Evolutionary conservation across 768 basidiomycete genomes (phyloP).

Genomic region (Lentinula guzmanii): DNA sequence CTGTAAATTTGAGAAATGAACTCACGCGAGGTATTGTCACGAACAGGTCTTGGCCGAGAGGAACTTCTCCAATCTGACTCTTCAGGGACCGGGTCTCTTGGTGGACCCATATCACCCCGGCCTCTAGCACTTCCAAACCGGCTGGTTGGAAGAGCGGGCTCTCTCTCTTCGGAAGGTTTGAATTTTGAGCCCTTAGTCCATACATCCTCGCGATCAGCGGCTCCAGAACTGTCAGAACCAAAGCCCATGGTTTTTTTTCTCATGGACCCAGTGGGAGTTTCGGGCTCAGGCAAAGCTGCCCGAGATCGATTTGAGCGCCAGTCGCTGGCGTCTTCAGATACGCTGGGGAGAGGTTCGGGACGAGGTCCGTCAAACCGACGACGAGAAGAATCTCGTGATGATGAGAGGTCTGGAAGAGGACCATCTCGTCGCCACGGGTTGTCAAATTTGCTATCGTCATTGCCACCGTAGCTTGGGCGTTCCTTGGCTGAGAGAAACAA

Average conservation of each 20-base stretch:
- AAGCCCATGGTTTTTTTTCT: slow-evolving; percentile 58
- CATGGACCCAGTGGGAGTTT: slow-evolving; percentile 31
- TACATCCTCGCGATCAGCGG: slow-evolving; percentile 73
- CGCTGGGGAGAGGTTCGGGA: slow-evolving; percentile 33
- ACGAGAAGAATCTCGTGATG: slow-evolving; percentile 58
- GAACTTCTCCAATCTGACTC: slow-evolving; percentile 71
- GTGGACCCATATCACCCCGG: slow-evolving; percentile 50
- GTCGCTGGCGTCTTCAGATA: slow-evolving; percentile 59
- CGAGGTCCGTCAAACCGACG: slow-evolving; percentile 60
- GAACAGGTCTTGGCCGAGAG: slow-evolving; percentile 33
- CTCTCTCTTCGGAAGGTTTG: slow-evolving; percentile 44
- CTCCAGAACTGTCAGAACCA: slow-evolving; percentile 34
- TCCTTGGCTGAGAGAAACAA: slow-evolving; percentile 60
- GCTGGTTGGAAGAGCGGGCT: slow-evolving; percentile 19
- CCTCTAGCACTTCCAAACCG: slow-evolving; percentile 43
- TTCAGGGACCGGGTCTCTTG: slow-evolving; percentile 40
- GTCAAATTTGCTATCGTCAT: slow-evolving; percentile 79
- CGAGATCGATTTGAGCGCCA: slow-evolving; percentile 61
- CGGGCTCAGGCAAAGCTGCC: slow-evolving; percentile 30
- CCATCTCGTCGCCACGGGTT: slow-evolving; percentile 84
- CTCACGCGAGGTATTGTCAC: slow-evolving; percentile 60
- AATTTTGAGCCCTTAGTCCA: slow-evolving; percentile 78
- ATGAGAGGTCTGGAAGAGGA: slow-evolving; percentile 66
- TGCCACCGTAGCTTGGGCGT: slow-evolving; percentile 48
- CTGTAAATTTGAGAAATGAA: slow-evolving; percentile 11